Percentiles rank a stretch among this genome's conserved stretches.
phyloP scores from a whole-genome alignment of 2,329 filamentous ascomycete genomes.

The Trichoderma arundinaceum region DNA sequence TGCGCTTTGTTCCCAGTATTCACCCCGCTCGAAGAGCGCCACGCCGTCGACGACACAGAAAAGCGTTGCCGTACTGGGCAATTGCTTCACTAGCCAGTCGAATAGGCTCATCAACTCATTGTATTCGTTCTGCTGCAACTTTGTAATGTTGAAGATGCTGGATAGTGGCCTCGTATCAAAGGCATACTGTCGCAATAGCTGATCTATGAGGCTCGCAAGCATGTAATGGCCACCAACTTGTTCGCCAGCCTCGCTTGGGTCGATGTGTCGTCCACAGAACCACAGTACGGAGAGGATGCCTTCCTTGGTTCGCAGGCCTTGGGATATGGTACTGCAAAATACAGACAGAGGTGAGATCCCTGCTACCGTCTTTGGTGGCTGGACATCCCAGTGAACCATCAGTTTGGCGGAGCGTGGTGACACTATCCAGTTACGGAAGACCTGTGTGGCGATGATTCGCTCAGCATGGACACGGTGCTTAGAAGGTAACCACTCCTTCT shows the following conservation, averaged over 20 bases:
- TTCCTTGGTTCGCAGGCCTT: background rate
- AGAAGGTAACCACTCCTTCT: background rate
- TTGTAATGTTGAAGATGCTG: background rate
- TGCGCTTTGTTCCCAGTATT: background rate
- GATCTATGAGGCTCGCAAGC: constrained; percentile 30
- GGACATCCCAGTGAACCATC: constrained; percentile 5
- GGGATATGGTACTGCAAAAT: constrained; percentile 11
- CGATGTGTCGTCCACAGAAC: constrained; percentile 17
- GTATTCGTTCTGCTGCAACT: background rate
- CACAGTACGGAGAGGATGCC: background rate
- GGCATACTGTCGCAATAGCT: constrained; percentile 27
- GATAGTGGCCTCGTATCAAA: constrained; percentile 22
- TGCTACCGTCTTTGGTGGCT: background rate
- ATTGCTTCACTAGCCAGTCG: background rate
- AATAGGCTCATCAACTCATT: background rate
- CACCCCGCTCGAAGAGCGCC: constrained; percentile 3
- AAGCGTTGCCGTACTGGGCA: background rate
- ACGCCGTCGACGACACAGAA: constrained; percentile 1
- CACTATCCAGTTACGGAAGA: constrained; percentile 9
- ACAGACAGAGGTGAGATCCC: constrained; percentile 5
- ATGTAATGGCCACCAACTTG: constrained; percentile 24
- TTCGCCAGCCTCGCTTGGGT: background rate
- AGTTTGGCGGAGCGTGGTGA: background rate
- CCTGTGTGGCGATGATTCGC: background rate
- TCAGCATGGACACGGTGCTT: constrained; percentile 6